Evolutionary conservation across 192 early-diverging fungal genomes (phyloP).

Genomic region (Coemansia sp.): DNA sequence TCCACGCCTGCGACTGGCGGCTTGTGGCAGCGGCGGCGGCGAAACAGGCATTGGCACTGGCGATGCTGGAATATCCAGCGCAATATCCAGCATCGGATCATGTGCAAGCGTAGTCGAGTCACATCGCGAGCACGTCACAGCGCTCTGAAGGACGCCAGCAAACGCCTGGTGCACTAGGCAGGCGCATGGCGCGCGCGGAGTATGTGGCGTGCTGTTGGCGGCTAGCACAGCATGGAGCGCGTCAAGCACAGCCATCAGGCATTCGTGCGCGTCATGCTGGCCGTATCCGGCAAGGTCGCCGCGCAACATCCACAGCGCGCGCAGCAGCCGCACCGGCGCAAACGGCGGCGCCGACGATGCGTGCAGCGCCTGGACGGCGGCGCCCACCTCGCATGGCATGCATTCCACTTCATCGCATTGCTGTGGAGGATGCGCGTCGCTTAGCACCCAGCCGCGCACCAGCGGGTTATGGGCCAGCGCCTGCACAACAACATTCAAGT

Average conservation of each 20-base stretch:
- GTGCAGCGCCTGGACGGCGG: conserved; percentile 75
- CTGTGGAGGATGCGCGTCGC: conserved; percentile 76
- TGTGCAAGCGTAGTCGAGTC: conserved; percentile 73
- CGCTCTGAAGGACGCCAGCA: conserved; percentile 84
- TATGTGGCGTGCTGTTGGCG: conserved; percentile 41
- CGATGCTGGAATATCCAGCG: conserved; percentile 67
- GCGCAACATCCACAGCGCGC: conserved; percentile 86
- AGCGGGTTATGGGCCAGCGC: conserved; percentile 90
- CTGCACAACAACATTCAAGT: conserved; percentile 93
- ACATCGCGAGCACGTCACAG: conserved; percentile 82
- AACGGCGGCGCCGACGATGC: conserved; percentile 68
- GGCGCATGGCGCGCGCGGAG: conserved; percentile 55
- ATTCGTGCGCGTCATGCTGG: conserved; percentile 98
- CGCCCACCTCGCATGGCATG: conserved; percentile 93
- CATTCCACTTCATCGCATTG: conserved; percentile 65
- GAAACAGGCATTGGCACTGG: neutral
- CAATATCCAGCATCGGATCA: conserved; percentile 91
- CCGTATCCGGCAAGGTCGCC: conserved; percentile 86
- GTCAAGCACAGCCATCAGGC: conserved; percentile 87
- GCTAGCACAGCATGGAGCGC: conserved; percentile 73
- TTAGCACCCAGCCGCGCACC: conserved; percentile 85
- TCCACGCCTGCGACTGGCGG: neutral
- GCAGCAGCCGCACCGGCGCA: conserved; percentile 80
- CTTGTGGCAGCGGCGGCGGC: neutral
- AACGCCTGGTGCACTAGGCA: conserved; percentile 92